Conservation (phyloP, 345 rosid species). For the Eucalyptus leucophloia region DNA sequence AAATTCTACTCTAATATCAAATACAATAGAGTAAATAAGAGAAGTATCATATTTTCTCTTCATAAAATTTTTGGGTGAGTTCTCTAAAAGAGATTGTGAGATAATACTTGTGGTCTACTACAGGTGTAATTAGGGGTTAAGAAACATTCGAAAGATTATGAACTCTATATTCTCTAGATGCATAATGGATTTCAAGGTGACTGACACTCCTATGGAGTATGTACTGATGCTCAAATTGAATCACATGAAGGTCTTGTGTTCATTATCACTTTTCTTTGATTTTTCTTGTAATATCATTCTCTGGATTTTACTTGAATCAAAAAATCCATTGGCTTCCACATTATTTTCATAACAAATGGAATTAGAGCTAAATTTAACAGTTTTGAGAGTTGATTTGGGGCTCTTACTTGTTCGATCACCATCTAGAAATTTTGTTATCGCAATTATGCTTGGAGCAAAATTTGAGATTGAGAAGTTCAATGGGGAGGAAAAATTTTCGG, state of each 20-base stretch:
- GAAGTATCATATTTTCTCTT: neutral
- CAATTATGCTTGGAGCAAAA: neutral
- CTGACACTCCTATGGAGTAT: neutral
- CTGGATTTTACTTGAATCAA: neutral
- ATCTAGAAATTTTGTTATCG: too few species aligned
- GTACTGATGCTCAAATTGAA: rapidly evolving
- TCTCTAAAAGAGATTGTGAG: neutral
- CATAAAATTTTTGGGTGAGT: neutral
- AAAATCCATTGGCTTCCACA: neutral
- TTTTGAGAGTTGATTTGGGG: neutral
- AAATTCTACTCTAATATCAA: neutral
- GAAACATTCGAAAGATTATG: neutral
- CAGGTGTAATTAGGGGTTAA: neutral
- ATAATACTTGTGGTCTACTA: neutral
- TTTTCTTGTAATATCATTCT: neutral
- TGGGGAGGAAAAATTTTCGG: neutral
- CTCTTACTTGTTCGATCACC: neutral
- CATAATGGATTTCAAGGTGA: neutral
- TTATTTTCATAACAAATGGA: neutral
- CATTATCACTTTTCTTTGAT: too few species aligned
- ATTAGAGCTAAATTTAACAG: neutral
- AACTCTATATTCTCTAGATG: neutral
- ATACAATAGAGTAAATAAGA: neutral
- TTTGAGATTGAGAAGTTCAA: neutral
- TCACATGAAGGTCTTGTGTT: neutral